Conservation (phyloP, 208 protist genomes). For the Trypanosoma caninum region DNA sequence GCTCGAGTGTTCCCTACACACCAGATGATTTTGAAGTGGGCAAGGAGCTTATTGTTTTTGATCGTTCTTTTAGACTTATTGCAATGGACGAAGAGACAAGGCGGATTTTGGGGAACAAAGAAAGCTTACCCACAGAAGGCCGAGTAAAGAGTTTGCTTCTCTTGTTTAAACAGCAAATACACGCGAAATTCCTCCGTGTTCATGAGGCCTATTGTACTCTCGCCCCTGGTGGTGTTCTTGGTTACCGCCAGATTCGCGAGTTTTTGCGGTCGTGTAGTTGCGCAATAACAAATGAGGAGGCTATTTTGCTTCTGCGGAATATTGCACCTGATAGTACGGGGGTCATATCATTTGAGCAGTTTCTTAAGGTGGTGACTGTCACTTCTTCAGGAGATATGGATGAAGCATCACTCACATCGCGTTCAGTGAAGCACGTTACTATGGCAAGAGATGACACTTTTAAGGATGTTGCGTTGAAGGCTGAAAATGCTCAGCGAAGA, state of each 20-base stretch:
- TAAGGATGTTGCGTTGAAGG: slow-evolving; percentile 30
- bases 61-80: slow-evolving; percentile 66
- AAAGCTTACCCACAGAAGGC: slow-evolving; percentile 49
- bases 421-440: slow-evolving; percentile 66
- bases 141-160: slow-evolving; percentile 68
- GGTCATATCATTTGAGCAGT: slow-evolving; percentile 76
- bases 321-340: slow-evolving; percentile 59
- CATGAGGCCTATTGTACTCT: slow-evolving; percentile 72
- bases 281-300: slow-evolving; percentile 78
- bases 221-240: slow-evolving; percentile 73
- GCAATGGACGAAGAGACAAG: slow-evolving; percentile 68
- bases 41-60: slow-evolving; percentile 64
- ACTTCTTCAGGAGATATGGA: slow-evolving; percentile 59
- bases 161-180: slow-evolving; percentile 78
- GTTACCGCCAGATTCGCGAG: slow-evolving; percentile 73
- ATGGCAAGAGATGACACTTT: slow-evolving; percentile 50
- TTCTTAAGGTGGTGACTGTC: slow-evolving; percentile 64
- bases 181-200: slow-evolving; percentile 66
- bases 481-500: slow-evolving; percentile 39
- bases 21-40: slow-evolving; percentile 77
- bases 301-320: slow-evolving; percentile 73
- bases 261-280: slow-evolving; percentile 84
- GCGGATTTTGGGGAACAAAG: slow-evolving; percentile 63
- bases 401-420: slow-evolving; percentile 52
- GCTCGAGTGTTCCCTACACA: slow-evolving; percentile 56